phyloP scores from a whole-genome alignment of 2,329 filamentous ascomycete species.

The Diaporthe humulicola region DNA sequence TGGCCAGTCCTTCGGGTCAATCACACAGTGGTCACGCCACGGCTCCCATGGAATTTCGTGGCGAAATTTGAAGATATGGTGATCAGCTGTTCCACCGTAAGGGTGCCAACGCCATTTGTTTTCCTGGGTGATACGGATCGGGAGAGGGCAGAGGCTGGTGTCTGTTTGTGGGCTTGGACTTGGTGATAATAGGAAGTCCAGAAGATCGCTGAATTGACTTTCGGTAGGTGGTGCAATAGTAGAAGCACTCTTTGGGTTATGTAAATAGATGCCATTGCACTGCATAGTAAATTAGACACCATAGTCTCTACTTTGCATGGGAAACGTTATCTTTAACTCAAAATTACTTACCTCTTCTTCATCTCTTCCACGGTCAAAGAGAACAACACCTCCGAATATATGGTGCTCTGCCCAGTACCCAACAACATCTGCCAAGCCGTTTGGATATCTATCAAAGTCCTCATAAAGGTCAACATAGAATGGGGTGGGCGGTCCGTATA shows the following conservation, averaged over 20 bases:
- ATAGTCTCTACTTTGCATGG: not conserved
- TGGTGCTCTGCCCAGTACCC: constrained; percentile 49
- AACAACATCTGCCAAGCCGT: constrained; percentile 46
- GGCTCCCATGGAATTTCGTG: not conserved
- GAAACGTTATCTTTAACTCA: constrained; percentile 10
- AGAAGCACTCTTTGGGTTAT: not conserved
- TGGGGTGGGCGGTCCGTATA: constrained; percentile 43
- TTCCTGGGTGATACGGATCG: constrained; percentile 14
- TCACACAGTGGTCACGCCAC: constrained; percentile 3
- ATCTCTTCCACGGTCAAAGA: constrained; percentile 40
- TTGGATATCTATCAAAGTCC: constrained; percentile 48
- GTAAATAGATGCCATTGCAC: constrained; percentile 23
- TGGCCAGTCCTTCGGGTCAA: not conserved
- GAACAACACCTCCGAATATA: constrained; percentile 47
- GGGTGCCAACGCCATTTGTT: constrained; percentile 24
- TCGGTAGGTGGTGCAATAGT: constrained; percentile 24
- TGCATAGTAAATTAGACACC: constrained; percentile 6
- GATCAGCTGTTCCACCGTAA: not conserved
- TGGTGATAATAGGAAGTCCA: constrained; percentile 16
- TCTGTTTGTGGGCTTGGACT: not conserved
- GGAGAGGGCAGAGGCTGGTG: constrained; percentile 10
- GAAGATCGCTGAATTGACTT: constrained; percentile 17
- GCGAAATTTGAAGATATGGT: constrained; percentile 21
- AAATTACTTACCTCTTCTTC: constrained; percentile 24
- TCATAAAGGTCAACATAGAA: constrained; percentile 47